Evolutionary conservation across 345 rosid species (phyloP).

Genomic region (Rhodomyrtus tomentosa): DNA sequence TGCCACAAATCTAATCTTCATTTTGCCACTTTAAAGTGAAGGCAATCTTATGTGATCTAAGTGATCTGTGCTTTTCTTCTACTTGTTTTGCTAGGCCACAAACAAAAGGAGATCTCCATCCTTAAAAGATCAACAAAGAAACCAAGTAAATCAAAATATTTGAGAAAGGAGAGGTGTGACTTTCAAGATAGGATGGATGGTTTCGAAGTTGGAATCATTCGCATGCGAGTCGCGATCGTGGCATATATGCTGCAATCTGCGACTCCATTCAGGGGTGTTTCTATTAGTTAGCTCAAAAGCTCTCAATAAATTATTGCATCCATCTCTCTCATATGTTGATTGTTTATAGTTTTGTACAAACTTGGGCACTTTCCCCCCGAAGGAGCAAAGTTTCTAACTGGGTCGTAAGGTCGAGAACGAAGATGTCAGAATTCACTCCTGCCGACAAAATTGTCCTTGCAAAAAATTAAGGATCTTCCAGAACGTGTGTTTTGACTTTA

Average conservation of each 20-base stretch:
- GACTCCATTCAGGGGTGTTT: neutral
- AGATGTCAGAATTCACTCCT: neutral
- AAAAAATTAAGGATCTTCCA: neutral
- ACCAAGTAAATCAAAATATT: neutral
- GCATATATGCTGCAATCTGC: neutral
- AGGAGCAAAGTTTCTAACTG: neutral
- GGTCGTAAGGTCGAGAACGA: neutral
- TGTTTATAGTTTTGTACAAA: neutral
- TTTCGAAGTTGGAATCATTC: neutral
- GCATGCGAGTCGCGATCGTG: neutral
- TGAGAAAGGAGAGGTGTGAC: neutral
- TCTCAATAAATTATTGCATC: neutral
- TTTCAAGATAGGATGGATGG: neutral
- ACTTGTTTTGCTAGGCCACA: neutral
- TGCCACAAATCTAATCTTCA: neutral
- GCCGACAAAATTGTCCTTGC: neutral
- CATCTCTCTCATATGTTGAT: neutral
- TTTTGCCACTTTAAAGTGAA: neutral
- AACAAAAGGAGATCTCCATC: neutral
- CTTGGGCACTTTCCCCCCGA: neutral
- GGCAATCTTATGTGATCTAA: neutral
- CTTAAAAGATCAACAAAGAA: neutral
- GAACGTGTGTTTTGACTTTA: neutral
- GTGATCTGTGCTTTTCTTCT: neutral
- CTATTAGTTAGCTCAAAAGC: neutral